Base-by-base conservation (phyloP, 2,329 filamentous ascomycete species). In the Calycina herbarum region DNA sequence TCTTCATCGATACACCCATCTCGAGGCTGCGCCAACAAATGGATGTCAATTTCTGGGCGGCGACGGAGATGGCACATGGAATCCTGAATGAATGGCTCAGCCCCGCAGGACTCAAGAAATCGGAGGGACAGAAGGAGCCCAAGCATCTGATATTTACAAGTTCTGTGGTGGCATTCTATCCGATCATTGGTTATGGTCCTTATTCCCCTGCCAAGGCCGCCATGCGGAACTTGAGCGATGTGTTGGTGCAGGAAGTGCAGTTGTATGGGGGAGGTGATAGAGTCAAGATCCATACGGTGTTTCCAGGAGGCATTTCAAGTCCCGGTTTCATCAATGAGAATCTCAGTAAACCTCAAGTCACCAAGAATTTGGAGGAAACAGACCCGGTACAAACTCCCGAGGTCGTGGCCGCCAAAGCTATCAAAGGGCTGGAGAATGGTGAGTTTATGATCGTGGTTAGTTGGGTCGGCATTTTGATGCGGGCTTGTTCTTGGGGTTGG, bases 41-140 rank as follows among this genome's bases (percentile, higher is more conserved):
- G 92, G 92, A 97, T 75, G 86, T 94, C 71, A 94, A 97, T 79
- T 98, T 92, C 81, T 97, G 89, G 84, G 91, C 92, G 59, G 88
- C 89, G 35, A 89, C 90, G 51, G 95, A 96, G 77, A 91, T 96
- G 79, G 90, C 93, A 45, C 93, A 96, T 76, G 88, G 92, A 24
- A 87, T 90, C 20, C 80, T 97, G 67, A 85, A 84, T 61, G 83
- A 86, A 67, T 97, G 94, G 94, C 85, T 93, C 57, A 78, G 80
- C 3, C 81, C 82, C 13, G 77, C 78, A 10, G 78, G 77, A 4
- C 77, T 81, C 8, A 73, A 81, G 42, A 77, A 82, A 59, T 7
- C 24, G 11, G 20, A 42, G 58, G 58, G 24, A 17, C 31, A 33
- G 5, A 79, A 84, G 68, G 82, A 89, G 11, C 82, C 89, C 10